Percentiles rank a stretch among this genome's conserved stretches.
Evolutionary conservation across 2,329 filamentous ascomycete species (phyloP).

Genomic region (Rhynchosporium agropyri): DNA sequence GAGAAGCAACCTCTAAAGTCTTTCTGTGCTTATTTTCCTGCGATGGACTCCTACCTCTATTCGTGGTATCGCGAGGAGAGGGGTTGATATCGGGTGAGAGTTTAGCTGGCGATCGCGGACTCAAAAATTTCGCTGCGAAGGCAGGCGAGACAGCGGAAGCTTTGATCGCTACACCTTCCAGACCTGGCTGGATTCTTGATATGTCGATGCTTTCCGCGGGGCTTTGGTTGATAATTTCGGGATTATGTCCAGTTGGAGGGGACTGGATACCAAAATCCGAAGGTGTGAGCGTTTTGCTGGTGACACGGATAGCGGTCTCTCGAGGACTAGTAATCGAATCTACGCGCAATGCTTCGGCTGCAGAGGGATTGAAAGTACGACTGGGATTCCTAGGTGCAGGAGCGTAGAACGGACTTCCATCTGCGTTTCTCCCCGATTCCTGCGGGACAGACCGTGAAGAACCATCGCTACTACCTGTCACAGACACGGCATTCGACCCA

Average conservation of each 20-base stretch:
- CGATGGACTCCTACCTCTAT: slow-evolving; percentile 16
- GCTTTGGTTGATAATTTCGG: slow-evolving; percentile 32
- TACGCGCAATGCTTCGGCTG: slow-evolving; percentile 35
- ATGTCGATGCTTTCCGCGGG: slow-evolving; percentile 54
- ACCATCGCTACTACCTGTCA: slow-evolving; percentile 29
- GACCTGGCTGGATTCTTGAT: slow-evolving; percentile 57
- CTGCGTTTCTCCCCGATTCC: slow-evolving; percentile 42
- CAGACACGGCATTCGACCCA: slow-evolving; percentile 24
- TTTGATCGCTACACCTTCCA: slow-evolving; percentile 63
- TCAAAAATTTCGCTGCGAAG: slow-evolving; percentile 40
- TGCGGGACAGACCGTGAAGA: slow-evolving; percentile 34
- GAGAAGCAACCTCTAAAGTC: slow-evolving; percentile 31
- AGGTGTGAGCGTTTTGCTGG: slow-evolving; percentile 39
- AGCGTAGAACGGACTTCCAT: slow-evolving; percentile 43
- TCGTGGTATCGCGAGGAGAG: slow-evolving; percentile 27
- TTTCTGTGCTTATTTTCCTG: slow-evolving; percentile 21
- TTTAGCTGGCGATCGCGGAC: slow-evolving; percentile 35
- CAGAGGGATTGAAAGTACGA: slow-evolving; percentile 38
- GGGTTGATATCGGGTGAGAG: slow-evolving; percentile 33
- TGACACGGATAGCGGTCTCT: slow-evolving; percentile 39
- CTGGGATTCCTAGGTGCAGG: slow-evolving; percentile 41
- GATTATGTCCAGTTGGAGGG: slow-evolving; percentile 24
- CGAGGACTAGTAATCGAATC: slow-evolving; percentile 36
- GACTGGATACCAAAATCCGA: slow-evolving; percentile 39
- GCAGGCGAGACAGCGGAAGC: slow-evolving; percentile 50